Percentiles rank a stretch among this genome's conserved stretches.
Evolutionary conservation across 768 basidiomycete species (phyloP).

Genomic region (Lepiota venenata): DNA sequence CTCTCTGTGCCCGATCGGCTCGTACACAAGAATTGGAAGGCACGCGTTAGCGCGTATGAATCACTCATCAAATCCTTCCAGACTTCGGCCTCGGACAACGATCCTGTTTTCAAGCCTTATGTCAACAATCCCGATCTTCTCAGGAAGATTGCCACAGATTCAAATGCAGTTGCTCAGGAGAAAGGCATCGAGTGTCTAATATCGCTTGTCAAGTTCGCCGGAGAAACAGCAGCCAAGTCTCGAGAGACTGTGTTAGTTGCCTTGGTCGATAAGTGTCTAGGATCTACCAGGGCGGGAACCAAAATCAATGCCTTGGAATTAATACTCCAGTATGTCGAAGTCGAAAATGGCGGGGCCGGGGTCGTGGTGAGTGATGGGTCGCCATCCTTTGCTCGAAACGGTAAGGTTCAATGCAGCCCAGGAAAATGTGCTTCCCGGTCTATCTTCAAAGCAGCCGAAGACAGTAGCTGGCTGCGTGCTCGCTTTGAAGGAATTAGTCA

Average conservation of each 20-base stretch:
- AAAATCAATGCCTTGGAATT: constrained; percentile 86
- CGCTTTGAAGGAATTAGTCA: constrained; percentile 80
- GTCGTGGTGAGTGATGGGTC: constrained; percentile 70
- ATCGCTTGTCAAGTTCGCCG: constrained; percentile 85
- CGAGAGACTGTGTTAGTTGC: constrained; percentile 83
- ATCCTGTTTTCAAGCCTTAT: constrained; percentile 93
- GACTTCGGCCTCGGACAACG: constrained; percentile 86
- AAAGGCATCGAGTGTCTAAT: constrained; percentile 91
- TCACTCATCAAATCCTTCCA: constrained; percentile 83
- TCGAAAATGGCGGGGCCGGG: constrained; percentile 84
- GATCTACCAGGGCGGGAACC: constrained; percentile 87
- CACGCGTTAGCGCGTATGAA: constrained; percentile 91
- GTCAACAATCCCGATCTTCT: constrained; percentile 71
- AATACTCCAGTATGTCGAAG: constrained; percentile 86
- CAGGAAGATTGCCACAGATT: constrained; percentile 85
- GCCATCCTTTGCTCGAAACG: constrained; percentile 20
- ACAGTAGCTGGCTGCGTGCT: constrained; percentile 75
- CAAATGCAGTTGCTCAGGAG: constrained; percentile 97
- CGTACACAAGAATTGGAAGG: constrained; percentile 98
- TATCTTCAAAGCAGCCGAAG: constrained; percentile 94
- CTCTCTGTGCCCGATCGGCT: constrained; percentile 80
- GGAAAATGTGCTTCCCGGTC: constrained; percentile 79
- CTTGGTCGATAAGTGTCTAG: constrained; percentile 94
- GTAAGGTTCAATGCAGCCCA: constrained; percentile 30
- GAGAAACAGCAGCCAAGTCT: constrained; percentile 81